These are phyloP conservation scores for Neopestalotiopsis sp. DNA, from an alignment of 2,329 filamentous ascomycete genomes.

Conservation along the genomic window DNA sequence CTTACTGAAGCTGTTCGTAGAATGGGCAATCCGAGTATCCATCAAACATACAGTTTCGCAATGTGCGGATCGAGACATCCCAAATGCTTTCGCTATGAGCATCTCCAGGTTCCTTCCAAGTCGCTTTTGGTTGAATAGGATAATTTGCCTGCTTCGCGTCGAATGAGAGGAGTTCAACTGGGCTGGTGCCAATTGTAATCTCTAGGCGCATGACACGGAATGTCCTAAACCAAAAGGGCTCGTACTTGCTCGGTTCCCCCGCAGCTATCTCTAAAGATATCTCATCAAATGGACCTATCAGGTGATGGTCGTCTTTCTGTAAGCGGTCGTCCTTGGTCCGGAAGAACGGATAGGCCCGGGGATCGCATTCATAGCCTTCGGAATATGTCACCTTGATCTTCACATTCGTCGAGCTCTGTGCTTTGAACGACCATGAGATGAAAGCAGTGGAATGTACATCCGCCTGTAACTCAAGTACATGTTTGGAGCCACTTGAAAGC, in stretches of 20 bases:
- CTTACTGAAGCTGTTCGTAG: conserved; percentile 40
- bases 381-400: conserved; percentile 6
- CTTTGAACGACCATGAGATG: conserved; percentile 6
- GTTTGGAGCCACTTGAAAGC: background rate
- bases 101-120: conserved; percentile 5
- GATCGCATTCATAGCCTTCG: conserved; percentile 13
- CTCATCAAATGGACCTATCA: conserved; percentile 12
- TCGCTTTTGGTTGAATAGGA: conserved; percentile 5
- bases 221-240: conserved; percentile 15
- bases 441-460: conserved; percentile 16
- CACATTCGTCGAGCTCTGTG: background rate
- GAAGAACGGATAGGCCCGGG: conserved; percentile 10
- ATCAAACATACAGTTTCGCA: conserved; percentile 35
- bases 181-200: background rate
- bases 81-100: conserved; percentile 6
- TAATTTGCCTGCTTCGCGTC: conserved; percentile 7
- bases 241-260: conserved; percentile 1
- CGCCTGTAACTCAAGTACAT: conserved; percentile 10
- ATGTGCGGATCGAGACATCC: conserved; percentile 23
- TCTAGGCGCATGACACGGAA: conserved; percentile 11
- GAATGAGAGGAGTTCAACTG: conserved; percentile 2
- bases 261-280: background rate
- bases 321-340: conserved; percentile 13
- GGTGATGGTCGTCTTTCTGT: background rate
- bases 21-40: conserved; percentile 41